Percentiles rank a stretch among this genome's conserved stretches.
Evolutionary conservation across 2,329 filamentous ascomycete species (phyloP).

Genomic region (Phyllosticta citrichinensis): DNA sequence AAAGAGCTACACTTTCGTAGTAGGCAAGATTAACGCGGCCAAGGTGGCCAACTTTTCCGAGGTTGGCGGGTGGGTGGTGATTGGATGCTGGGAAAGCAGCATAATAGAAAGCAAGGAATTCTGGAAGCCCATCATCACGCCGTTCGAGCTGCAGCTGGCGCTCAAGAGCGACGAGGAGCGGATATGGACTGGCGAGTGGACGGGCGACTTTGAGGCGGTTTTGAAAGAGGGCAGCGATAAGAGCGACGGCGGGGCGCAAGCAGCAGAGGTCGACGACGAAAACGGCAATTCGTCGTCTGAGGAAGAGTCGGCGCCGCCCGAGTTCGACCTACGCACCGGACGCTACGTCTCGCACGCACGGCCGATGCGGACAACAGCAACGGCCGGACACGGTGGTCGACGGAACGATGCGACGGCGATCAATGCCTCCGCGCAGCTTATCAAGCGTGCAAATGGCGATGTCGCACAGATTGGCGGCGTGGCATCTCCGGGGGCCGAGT

Average conservation of each 20-base stretch:
- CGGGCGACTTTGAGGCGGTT: conserved; percentile 69
- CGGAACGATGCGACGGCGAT: conserved; percentile 1
- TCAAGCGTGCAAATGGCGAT: conserved; percentile 57
- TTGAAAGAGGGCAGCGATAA: conserved; percentile 30
- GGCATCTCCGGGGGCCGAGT: conserved; percentile 86
- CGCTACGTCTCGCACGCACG: conserved; percentile 69
- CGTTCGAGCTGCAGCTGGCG: conserved; percentile 78
- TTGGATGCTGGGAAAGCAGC: conserved; percentile 96
- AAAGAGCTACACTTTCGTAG: conserved; percentile 92
- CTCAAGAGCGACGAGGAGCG: conserved; percentile 65
- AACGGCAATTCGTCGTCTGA: conserved; percentile 51
- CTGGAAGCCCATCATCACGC: conserved; percentile 84
- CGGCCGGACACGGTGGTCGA: conserved; percentile 12
- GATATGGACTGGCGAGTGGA: conserved; percentile 83
- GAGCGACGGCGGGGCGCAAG: conserved; percentile 12
- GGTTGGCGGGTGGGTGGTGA: conserved; percentile 91
- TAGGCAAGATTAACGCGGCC: conserved; percentile 89
- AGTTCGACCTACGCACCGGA: conserved; percentile 87
- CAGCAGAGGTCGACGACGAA: conserved; percentile 20
- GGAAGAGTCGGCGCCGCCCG: conserved; percentile 60
- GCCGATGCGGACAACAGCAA: conserved; percentile 45
- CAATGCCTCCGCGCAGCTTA: conserved; percentile 32
- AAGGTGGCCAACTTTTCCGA: conserved; percentile 96
- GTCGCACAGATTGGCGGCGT: conserved; percentile 74
- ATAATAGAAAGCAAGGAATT: conserved; percentile 83